Conservation (phyloP, 2,329 filamentous ascomycete species). For the Stagonosporopsis tanaceti region DNA sequence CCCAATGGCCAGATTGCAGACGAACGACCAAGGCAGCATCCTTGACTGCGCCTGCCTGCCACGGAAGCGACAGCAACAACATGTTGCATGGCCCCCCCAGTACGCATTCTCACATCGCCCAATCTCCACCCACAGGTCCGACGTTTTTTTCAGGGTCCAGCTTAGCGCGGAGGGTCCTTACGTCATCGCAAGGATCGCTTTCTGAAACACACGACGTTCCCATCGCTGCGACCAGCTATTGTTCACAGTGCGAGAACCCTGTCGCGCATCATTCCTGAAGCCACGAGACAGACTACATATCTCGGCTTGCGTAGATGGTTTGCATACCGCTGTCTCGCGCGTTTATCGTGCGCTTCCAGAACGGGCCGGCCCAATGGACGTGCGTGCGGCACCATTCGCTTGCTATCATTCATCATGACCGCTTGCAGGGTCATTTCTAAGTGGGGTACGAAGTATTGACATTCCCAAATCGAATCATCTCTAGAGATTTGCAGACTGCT, state of each 20-base stretch:
- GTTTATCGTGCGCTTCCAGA: background rate
- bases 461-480: background rate
- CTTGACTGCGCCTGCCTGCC: slow-evolving; percentile 5
- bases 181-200: slow-evolving; percentile 28
- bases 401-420: background rate
- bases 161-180: slow-evolving; percentile 22
- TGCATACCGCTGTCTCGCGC: slow-evolving; percentile 1
- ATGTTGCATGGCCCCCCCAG: background rate
- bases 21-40: slow-evolving; percentile 21
- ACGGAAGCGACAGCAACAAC: slow-evolving; percentile 6
- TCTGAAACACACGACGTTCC: slow-evolving; percentile 27
- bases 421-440: background rate
- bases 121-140: slow-evolving; percentile 4
- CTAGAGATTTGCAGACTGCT: background rate
- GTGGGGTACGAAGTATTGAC: background rate
- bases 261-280: slow-evolving; percentile 24
- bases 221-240: slow-evolving; percentile 27
- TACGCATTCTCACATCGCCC: slow-evolving; percentile 10
- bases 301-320: slow-evolving; percentile 27
- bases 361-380: background rate
- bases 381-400: background rate
- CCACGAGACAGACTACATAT: slow-evolving; percentile 23
- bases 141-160: slow-evolving; percentile 20
- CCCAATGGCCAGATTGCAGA: slow-evolving; percentile 5
- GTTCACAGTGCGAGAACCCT: slow-evolving; percentile 7